Conservation (phyloP, 495 filamentous ascomycete species). For the Lasiosphaeris hirsuta region DNA sequence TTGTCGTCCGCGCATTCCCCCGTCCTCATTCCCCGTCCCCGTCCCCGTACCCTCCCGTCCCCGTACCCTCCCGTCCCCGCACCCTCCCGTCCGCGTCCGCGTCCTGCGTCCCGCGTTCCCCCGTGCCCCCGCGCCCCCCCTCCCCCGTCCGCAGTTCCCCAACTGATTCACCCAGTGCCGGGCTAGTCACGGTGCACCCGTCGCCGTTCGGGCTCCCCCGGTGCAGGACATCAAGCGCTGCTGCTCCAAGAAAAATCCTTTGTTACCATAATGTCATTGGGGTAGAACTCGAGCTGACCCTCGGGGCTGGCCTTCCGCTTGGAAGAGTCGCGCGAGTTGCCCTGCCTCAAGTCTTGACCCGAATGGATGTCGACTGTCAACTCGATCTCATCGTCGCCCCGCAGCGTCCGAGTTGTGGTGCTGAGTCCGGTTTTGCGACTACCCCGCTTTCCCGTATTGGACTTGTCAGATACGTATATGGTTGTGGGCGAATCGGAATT, state of each 20-base stretch:
- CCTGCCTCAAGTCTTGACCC: too few species aligned
- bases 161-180: too few species aligned
- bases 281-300: not conserved
- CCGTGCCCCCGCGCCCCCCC: not conserved
- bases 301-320: not conserved
- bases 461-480: slow-evolving; percentile 4
- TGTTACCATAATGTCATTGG: slow-evolving; percentile 16
- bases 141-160: too few species aligned
- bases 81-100: not conserved
- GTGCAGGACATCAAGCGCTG: slow-evolving; percentile 7
- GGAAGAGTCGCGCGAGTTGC: too few species aligned
- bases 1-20: too few species aligned
- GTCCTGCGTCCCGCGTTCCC: too few species aligned
- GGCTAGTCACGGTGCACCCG: too few species aligned
- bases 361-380: slow-evolving; percentile 14
- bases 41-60: not conserved
- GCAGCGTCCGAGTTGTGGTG: not conserved
- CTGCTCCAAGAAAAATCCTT: slow-evolving; percentile 19
- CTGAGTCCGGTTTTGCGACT: not conserved
- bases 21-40: not conserved
- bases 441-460: not conserved
- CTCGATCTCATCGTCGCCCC: slow-evolving; percentile 22
- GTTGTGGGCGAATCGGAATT: not conserved
- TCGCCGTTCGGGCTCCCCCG: not conserved
- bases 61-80: not conserved